Percentiles rank a stretch among this genome's conserved stretches.
phyloP scores from a whole-genome alignment of 2,329 filamentous ascomycete genomes.

The Teratosphaeria gauchensis region DNA sequence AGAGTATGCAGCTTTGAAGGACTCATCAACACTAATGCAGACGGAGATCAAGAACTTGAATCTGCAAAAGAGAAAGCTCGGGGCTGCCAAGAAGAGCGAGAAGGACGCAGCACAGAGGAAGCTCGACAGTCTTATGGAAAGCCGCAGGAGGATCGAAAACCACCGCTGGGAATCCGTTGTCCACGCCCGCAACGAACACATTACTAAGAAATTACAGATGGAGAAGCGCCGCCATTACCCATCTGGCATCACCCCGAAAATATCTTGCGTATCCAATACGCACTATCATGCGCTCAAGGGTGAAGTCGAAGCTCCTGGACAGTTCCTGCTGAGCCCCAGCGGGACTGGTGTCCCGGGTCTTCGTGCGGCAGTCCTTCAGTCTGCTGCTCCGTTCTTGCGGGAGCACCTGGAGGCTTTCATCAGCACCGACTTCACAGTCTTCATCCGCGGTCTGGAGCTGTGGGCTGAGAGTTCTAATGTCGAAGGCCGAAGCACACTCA shows the following conservation, averaged over 20 bases:
- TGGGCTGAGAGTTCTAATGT: background rate
- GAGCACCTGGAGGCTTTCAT: constrained; percentile 7
- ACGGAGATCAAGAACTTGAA: too few relatives aligned
- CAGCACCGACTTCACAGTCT: background rate
- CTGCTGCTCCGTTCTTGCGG: too few relatives aligned
- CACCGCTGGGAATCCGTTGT: constrained; percentile 8
- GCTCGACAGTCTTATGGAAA: background rate
- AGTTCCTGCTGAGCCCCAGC: background rate
- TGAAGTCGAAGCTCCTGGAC: too few relatives aligned
- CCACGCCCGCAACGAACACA: constrained; percentile 8
- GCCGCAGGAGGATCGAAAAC: background rate
- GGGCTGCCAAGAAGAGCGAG: too few relatives aligned
- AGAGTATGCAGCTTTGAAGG: constrained; percentile 3
- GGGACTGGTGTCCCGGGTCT: background rate
- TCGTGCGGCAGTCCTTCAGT: background rate
- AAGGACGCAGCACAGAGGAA: background rate
- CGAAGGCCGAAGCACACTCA: too few relatives aligned
- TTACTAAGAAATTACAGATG: constrained; percentile 4
- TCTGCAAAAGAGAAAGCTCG: background rate
- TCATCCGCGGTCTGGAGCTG: background rate
- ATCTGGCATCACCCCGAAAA: background rate
- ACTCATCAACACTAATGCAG: constrained; percentile 1
- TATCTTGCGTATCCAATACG: constrained; percentile 16
- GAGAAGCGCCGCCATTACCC: constrained; percentile 7
- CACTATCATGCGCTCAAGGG: constrained; percentile 17